Evolutionary conservation across 2,329 filamentous ascomycete species (phyloP).

Genomic region (Cercospora sojina): DNA sequence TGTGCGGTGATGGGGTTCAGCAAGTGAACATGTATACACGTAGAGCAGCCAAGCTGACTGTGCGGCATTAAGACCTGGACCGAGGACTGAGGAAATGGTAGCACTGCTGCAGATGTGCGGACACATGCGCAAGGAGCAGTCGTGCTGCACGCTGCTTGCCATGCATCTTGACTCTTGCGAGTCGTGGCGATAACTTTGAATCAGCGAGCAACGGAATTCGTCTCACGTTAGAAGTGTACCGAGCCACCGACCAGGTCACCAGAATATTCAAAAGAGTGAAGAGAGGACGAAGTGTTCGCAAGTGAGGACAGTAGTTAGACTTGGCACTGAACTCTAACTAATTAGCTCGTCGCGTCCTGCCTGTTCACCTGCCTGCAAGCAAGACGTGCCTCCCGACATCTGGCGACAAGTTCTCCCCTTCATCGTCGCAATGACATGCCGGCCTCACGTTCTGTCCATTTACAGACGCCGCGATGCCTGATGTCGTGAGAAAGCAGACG

Average conservation of each 20-base stretch:
- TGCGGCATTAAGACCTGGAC: neutral
- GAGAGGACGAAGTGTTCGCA: neutral
- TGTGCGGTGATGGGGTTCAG: neutral
- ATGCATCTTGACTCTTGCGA: neutral
- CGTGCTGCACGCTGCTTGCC: neutral
- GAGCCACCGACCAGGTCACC: neutral
- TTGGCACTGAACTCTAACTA: neutral
- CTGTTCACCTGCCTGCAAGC: neutral
- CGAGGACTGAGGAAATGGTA: neutral
- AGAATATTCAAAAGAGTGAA: neutral
- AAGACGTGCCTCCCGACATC: neutral
- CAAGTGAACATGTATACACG: neutral
- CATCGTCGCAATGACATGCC: neutral
- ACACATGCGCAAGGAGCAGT: neutral
- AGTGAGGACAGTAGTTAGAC: neutral
- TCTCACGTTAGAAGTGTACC: neutral
- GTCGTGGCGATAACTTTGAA: neutral
- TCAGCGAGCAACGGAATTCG: neutral
- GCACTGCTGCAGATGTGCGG: neutral
- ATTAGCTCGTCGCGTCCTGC: neutral
- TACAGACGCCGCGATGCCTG: conserved; percentile 20
- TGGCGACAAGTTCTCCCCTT: neutral
- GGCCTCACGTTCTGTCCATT: neutral
- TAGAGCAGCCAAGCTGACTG: neutral
- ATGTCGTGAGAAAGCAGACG: conserved; percentile 32